Conservation (phyloP, 2,329 filamentous ascomycete species). For the Apiospora saccharicola region DNA sequence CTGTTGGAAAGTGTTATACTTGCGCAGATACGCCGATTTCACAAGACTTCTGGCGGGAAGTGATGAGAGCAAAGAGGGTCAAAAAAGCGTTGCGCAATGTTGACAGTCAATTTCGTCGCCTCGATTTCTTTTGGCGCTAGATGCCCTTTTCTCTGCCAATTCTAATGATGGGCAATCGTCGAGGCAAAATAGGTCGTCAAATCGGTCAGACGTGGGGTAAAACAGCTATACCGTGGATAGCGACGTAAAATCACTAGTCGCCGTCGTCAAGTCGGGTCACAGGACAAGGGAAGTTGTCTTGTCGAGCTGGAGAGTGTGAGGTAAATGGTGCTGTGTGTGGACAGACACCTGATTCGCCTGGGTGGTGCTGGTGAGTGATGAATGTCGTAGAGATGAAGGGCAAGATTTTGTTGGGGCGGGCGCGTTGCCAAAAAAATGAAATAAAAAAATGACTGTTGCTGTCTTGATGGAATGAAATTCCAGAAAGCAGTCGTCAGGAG, state of each 20-base stretch:
- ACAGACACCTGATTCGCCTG: constrained; percentile 23
- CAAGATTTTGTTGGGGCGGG: constrained; percentile 15
- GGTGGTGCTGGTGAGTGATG: constrained; percentile 20
- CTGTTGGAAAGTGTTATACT: constrained; percentile 13
- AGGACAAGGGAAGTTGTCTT: constrained; percentile 17
- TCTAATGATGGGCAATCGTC: constrained; percentile 19
- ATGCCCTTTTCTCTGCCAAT: constrained; percentile 11
- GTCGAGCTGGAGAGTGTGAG: not conserved
- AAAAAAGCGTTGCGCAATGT: constrained; percentile 23
- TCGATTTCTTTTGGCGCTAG: constrained; percentile 19
- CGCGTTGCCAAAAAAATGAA: constrained; percentile 15
- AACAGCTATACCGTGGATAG: constrained; percentile 20
- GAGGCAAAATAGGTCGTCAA: not conserved
- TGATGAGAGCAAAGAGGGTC: constrained; percentile 9
- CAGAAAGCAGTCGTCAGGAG: constrained; percentile 18
- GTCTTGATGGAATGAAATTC: constrained; percentile 20
- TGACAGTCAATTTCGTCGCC: constrained; percentile 18
- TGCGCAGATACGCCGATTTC: constrained; percentile 20
- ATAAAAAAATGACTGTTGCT: constrained; percentile 19
- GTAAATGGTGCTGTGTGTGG: constrained; percentile 7
- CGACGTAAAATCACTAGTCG: constrained; percentile 21
- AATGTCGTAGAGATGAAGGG: constrained; percentile 17
- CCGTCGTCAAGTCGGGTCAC: constrained; percentile 24
- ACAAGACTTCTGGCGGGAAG: constrained; percentile 12
- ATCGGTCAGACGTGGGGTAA: constrained; percentile 1